A percentile compares a stretch with the other conserved stretches of the same genome.
Evolutionary conservation across 306 rosid genomes (phyloP).

Genomic region (Gastrolobium villosum): DNA sequence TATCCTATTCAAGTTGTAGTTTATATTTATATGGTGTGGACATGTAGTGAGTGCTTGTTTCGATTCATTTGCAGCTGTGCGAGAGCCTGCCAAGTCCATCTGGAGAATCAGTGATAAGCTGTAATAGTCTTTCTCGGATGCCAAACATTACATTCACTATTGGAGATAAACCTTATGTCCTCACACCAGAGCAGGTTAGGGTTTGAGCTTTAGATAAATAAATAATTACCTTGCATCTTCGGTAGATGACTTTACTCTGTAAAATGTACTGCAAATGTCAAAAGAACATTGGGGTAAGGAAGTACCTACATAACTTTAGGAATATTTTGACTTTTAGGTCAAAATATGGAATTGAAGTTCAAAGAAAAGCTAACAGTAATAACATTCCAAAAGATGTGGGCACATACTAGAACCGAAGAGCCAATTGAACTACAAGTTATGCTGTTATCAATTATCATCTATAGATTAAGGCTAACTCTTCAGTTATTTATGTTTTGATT

Average conservation of each 20-base stretch:
- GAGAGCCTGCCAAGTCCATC: slow-evolving; percentile 83
- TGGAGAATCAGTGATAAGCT: slow-evolving; percentile 74
- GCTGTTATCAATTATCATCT: slow-evolving; percentile 7
- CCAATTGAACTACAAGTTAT: slow-evolving; percentile 35
- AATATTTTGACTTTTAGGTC: not conserved
- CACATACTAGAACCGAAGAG: slow-evolving; percentile 1
- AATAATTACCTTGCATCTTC: slow-evolving; percentile 3
- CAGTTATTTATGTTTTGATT: not conserved
- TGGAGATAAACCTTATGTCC: slow-evolving; percentile 61
- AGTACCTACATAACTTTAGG: not conserved
- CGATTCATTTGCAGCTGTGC: slow-evolving; percentile 66
- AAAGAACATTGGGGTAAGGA: not conserved
- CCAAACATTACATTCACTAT: slow-evolving; percentile 81
- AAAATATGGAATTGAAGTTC: slow-evolving; percentile 5
- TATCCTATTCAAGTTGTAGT: slow-evolving; percentile 11
- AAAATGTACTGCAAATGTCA: not conserved
- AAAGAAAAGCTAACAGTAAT: not conserved
- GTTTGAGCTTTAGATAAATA: slow-evolving; percentile 15
- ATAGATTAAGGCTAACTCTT: not conserved
- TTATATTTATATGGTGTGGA: slow-evolving; percentile 11
- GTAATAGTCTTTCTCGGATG: slow-evolving; percentile 66
- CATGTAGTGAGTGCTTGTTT: slow-evolving; percentile 33
- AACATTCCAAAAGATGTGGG: slow-evolving; percentile 18
- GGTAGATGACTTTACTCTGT: not conserved
- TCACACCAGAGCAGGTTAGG: slow-evolving; percentile 86